Percentiles rank a stretch among this genome's conserved stretches.
Conservation (phyloP, 805 yeast species). For the Starmera caribaea region DNA sequence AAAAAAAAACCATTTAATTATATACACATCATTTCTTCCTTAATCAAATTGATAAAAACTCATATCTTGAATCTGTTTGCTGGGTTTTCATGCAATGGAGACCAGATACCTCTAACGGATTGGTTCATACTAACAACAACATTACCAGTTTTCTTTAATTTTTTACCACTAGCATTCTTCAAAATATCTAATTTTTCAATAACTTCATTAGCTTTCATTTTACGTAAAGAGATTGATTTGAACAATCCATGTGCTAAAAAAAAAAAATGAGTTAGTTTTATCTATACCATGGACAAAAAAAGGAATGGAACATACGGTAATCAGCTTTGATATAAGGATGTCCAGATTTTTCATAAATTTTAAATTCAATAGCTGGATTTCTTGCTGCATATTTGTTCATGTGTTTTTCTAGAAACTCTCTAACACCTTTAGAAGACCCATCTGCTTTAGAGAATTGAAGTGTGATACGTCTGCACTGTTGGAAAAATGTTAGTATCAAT, state of each 20-base stretch:
- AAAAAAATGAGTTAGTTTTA: neutral
- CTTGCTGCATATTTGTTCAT: constrained; percentile 44
- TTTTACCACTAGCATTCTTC: constrained; percentile 60
- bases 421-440: constrained; percentile 81
- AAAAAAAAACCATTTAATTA: too few species aligned
- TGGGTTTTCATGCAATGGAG: constrained; percentile 76
- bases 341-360: constrained; percentile 61
- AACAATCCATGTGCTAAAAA: constrained; percentile 23
- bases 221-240: constrained; percentile 69
- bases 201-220: constrained; percentile 53
- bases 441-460: constrained; percentile 92
- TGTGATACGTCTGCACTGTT: constrained; percentile 56
- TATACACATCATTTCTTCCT: too few species aligned
- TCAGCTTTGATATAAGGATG: constrained; percentile 70
- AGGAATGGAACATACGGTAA: constrained; percentile 21
- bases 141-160: constrained; percentile 50
- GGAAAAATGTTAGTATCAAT: too few species aligned
- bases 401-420: constrained; percentile 52
- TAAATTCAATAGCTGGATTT: constrained; percentile 64
- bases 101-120: constrained; percentile 95
- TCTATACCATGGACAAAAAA: constrained; percentile 5
- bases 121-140: constrained; percentile 74
- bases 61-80: constrained; percentile 37
- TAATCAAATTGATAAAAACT: neutral
- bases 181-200: constrained; percentile 54